phyloP scores from a whole-genome alignment of 192 early-diverging fungal species.

The Entomortierella beljakovae region DNA sequence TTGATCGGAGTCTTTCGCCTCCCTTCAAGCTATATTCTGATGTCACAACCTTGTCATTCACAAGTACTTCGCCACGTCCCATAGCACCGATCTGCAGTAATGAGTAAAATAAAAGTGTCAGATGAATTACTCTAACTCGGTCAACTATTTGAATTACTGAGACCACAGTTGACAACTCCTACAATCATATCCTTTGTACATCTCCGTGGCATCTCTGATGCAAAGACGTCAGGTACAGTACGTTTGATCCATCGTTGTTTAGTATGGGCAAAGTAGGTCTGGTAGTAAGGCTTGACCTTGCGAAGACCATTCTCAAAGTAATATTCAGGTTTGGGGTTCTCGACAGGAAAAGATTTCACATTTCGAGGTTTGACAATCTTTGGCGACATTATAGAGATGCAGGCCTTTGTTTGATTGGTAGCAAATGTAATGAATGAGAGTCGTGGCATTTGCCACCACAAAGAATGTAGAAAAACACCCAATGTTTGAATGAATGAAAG shows the following conservation, averaged over 20 bases:
- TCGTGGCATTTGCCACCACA: constrained; percentile 1
- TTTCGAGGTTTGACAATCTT: constrained; percentile 21
- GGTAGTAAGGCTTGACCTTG: constrained; percentile 37
- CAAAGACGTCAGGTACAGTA: constrained; percentile 46
- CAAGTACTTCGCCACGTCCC: constrained; percentile 41
- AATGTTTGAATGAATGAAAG: background rate
- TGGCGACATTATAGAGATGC: constrained; percentile 17
- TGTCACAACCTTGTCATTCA: constrained; percentile 23
- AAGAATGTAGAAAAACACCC: background rate
- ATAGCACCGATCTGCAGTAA: constrained; percentile 30
- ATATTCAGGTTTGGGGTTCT: constrained; percentile 22
- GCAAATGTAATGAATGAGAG: background rate
- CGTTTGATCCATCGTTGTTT: constrained; percentile 47
- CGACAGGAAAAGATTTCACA: constrained; percentile 6
- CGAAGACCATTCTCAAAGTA: constrained; percentile 35
- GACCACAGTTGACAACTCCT: too few relatives aligned
- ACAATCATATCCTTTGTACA: constrained; percentile 47
- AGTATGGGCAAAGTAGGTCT: constrained; percentile 36
- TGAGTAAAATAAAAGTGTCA: background rate
- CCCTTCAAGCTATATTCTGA: constrained; percentile 44
- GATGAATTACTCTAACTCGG: too few relatives aligned
- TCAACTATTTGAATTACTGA: too few relatives aligned
- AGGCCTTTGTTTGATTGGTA: background rate
- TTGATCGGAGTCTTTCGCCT: constrained; percentile 38
- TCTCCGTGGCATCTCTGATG: constrained; percentile 48